Percentiles rank a stretch among this genome's conserved stretches.
Conservation (phyloP, 148 eudicot species). For the Chenopodium suecicum region DNA sequence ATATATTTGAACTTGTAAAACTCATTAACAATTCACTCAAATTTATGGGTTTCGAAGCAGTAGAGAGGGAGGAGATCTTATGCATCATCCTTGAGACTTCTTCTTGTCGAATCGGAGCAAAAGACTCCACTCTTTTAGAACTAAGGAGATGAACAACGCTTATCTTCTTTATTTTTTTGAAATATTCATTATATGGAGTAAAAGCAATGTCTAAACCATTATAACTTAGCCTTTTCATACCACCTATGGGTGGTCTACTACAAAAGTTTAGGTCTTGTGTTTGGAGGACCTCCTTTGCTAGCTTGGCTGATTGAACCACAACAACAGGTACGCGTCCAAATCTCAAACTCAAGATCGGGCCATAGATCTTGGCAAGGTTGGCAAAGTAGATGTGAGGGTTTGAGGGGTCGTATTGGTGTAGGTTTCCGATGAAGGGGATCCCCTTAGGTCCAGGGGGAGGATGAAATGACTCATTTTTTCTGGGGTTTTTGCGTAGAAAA, state of each 20-base stretch:
- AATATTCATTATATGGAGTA: constrained; percentile 5
- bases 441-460: constrained; percentile 37
- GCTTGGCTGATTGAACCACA: constrained; percentile 27
- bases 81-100: constrained; percentile 24
- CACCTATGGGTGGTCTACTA: background rate
- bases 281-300: constrained; percentile 3
- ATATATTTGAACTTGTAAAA: constrained; percentile 13
- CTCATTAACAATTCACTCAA: constrained; percentile 22
- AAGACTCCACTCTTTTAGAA: constrained; percentile 23
- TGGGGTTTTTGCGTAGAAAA: background rate
- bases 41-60: background rate
- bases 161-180: constrained; percentile 22
- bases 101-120: constrained; percentile 13
- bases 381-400: constrained; percentile 24
- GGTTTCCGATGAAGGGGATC: constrained; percentile 31
- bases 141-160: constrained; percentile 24
- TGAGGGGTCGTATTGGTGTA: constrained; percentile 17
- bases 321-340: constrained; percentile 23
- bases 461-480: constrained; percentile 5
- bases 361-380: constrained; percentile 26
- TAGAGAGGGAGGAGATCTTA: constrained; percentile 7
- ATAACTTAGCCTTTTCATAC: background rate
- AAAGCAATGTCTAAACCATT: constrained; percentile 13
- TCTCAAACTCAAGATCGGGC: constrained; percentile 27
- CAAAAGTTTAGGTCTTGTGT: background rate